Base-by-base conservation (phyloP, 2,329 filamentous ascomycete species). In the Pseudocercospora musae region DNA sequence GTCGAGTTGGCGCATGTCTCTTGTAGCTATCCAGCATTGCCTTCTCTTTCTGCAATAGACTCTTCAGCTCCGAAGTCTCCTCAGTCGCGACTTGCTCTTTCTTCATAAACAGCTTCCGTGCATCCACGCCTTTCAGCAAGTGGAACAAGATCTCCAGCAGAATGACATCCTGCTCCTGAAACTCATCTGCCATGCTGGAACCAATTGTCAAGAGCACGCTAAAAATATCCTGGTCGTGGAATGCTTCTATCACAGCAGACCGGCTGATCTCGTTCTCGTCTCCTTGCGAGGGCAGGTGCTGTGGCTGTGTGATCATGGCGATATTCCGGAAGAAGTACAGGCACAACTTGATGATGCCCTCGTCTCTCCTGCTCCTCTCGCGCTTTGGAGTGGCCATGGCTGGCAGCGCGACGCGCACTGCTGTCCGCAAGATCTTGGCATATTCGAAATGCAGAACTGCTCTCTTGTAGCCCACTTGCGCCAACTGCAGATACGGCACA, bases 111-210 rank as follows among this genome's bases (percentile, higher is more conserved):
- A 99, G 79, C 73, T 92, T 91, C 63, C 89, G 85, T 2, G 89
- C 83, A 74, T 96, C 89, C 13, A 98, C 87, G 20, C 93, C 91
- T 75, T 98, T 98, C 62, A 98, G 85, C 1, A 99, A 76, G 70
- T 98, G 92, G 76, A 96, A 99, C 27, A 99, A 78, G 42, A 94
- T 90, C 74, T 99, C 95, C 78, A 99, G 85, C 21, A 97, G 77
- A n/a, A 92, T 84, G 1, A 94, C 87, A 73, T 98, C 94, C 69
- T 98, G 92, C 15, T 88, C 87, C 64, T 89, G 87, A 75, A 97
- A 99, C 70, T 98, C 94, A 44, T 97, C 92, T 33, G 91, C 91
- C 80, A 97, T 94, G 66, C 94, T 96, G 1, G 93, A 97, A 11
- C 92, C 90, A 53, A 99, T 81, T 0, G 92, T 96, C 57, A 98